Evolutionary conservation across 176 grass and related monocot genomes (phyloP).

Genomic region (Lolium rigidum): DNA sequence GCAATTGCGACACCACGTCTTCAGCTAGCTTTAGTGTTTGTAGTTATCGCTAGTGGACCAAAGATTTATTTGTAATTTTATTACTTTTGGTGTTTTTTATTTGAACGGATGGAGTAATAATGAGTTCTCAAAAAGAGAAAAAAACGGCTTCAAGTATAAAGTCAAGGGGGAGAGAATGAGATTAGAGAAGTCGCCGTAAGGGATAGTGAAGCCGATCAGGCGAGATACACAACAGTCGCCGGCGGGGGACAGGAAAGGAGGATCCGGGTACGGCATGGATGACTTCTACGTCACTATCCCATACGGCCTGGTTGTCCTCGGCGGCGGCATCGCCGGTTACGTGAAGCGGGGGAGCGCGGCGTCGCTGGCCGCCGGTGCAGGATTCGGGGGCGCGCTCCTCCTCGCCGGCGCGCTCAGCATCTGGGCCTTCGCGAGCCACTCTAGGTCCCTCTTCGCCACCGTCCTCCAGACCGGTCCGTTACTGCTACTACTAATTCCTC

Average conservation of each 20-base stretch:
- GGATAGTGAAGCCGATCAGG: not conserved
- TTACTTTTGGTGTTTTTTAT: too few species aligned
- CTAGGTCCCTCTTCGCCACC: constrained; percentile 58
- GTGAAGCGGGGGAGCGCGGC: constrained; percentile 55
- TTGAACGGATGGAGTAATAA: too few species aligned
- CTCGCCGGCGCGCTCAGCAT: constrained; percentile 74
- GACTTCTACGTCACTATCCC: constrained; percentile 90
- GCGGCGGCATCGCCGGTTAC: constrained; percentile 67
- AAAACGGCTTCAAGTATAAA: too few species aligned
- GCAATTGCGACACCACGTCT: too few species aligned
- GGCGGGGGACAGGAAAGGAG: not conserved
- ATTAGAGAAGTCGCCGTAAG: not conserved
- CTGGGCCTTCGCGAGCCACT: constrained; percentile 57
- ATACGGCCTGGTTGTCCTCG: constrained; percentile 65
- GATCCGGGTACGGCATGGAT: constrained; percentile 50
- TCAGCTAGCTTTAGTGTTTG: too few species aligned
- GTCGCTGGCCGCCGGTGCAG: constrained; percentile 67
- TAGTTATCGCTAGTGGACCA: too few species aligned
- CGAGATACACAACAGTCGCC: not conserved
- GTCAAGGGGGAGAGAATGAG: too few species aligned
- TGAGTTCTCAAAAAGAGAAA: too few species aligned
- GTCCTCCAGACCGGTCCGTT: constrained; percentile 70
- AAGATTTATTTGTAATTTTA: too few species aligned
- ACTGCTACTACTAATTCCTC: not conserved
- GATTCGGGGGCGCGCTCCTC: constrained; percentile 69